Evolutionary conservation across 2,329 filamentous ascomycete genomes (phyloP), one percentile per base, ranked within the genome.

Genomic region (Alternaria gaisen): DNA sequence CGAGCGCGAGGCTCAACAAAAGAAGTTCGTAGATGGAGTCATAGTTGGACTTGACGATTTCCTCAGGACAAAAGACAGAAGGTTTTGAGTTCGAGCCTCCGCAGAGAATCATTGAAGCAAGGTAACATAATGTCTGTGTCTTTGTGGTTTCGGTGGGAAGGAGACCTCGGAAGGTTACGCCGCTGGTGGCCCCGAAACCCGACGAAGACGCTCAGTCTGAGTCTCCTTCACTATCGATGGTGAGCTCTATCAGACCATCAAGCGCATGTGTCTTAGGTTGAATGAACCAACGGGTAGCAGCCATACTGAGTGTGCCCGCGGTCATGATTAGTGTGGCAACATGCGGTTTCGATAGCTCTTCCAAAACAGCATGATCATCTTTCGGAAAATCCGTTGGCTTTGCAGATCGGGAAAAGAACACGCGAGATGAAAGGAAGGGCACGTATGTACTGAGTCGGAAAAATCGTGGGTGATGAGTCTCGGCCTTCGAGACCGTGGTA

Each of bases 301-400:
- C 72, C 74, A 77, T 73, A n/a, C 73, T 67, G 8, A 77, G 60
- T n/a, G 77, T 65, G 1, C 74, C 75, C 28, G 73, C 70, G 12
- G 68, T 73, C 75, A 77, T 77, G 1, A 70, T 73, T 28, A 77
- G 56, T 11, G 73, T 66, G 3, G 74, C 71, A n/a, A 77, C 56
- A 51, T 76, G 66, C 22, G 72, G 71, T 53, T 70, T 70, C 11
- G 69, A 64, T 20, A 77, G 61, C 52, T 77, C 75, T 51, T 75
- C 73, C 2, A 77, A 26, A 18, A 74, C 61, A 16, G 66, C 64
- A 16, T 71, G 66, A 11, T 65, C 63, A 44, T 74, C 70, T 11
- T 50, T 65, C n/a, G 70, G 68, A 16, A 75, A 40, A 8, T 64
- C 62, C 1, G 66, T 52, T 1, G 62, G 56, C 51, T 65, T 73